These are phyloP conservation scores for Penicillium sp. DNA, from an alignment of 2,329 filamentous ascomycete species.

Conservation along the genomic window DNA sequence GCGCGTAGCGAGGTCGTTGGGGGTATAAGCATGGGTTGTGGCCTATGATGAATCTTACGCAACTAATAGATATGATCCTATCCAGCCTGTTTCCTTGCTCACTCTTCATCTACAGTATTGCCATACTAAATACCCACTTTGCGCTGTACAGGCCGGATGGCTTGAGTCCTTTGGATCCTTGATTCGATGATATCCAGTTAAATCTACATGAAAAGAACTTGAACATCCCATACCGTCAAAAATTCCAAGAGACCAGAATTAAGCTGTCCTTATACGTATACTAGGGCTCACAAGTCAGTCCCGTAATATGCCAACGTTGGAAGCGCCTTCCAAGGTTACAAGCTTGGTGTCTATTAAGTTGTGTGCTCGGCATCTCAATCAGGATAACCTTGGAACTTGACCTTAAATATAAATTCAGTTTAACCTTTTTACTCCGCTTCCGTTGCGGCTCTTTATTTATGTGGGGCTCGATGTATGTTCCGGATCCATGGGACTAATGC, in stretches of 20 bases:
- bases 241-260: not conserved
- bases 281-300: not conserved
- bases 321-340: no score
- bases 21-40: not conserved
- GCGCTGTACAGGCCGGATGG: not conserved
- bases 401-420: no score
- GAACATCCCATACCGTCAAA: not conserved
- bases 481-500: not conserved
- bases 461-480: not conserved
- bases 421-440: no score
- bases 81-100: not conserved
- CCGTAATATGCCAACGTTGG: no score
- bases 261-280: no score
- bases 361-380: not conserved
- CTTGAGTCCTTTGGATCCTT: not conserved
- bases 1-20: not conserved
- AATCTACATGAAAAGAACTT: not conserved
- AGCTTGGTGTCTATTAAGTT: no score
- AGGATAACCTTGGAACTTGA: no score
- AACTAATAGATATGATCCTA: constrained; percentile 2
- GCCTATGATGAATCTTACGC: not conserved
- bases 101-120: not conserved
- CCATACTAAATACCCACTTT: not conserved
- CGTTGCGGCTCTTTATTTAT: not conserved
- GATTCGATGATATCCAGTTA: not conserved